Evolutionary conservation across 2,329 filamentous ascomycete genomes (phyloP).

Genomic region (Phialophora macrospora): DNA sequence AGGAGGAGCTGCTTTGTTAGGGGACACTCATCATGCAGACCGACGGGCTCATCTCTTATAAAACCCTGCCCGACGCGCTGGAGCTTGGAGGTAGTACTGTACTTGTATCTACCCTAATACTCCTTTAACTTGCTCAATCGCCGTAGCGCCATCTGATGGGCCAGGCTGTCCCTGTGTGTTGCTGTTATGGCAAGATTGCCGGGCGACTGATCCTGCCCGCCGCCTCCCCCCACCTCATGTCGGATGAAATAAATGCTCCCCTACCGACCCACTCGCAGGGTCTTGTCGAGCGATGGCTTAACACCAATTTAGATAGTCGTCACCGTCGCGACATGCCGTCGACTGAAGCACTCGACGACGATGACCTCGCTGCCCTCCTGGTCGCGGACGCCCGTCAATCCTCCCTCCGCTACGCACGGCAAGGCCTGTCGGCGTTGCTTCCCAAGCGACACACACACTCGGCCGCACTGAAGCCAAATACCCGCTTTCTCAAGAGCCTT

Average conservation of each 20-base stretch:
- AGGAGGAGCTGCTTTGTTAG: background rate
- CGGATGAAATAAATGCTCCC: background rate
- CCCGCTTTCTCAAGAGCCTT: slow-evolving; percentile 82
- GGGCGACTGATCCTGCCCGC: background rate
- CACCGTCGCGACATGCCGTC: slow-evolving; percentile 25
- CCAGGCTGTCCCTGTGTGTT: no score
- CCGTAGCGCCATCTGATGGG: background rate
- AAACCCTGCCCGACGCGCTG: no score
- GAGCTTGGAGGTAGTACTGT: no score
- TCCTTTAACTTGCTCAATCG: background rate
- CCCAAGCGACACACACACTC: slow-evolving; percentile 65
- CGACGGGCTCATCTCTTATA: no score
- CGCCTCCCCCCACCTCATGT: no score
- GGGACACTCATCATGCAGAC: background rate
- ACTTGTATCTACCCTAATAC: background rate
- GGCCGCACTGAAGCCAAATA: slow-evolving; percentile 84
- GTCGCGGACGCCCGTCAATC: slow-evolving; percentile 77
- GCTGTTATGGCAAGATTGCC: background rate
- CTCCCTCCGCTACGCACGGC: slow-evolving; percentile 73
- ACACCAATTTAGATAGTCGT: background rate
- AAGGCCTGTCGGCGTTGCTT: slow-evolving; percentile 72
- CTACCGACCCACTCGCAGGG: background rate
- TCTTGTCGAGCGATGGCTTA: background rate
- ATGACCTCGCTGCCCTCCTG: slow-evolving; percentile 71
- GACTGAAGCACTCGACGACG: slow-evolving; percentile 48